Conservation (phyloP, 148 eudicot genomes). For the Rhododendron williamsianum region DNA sequence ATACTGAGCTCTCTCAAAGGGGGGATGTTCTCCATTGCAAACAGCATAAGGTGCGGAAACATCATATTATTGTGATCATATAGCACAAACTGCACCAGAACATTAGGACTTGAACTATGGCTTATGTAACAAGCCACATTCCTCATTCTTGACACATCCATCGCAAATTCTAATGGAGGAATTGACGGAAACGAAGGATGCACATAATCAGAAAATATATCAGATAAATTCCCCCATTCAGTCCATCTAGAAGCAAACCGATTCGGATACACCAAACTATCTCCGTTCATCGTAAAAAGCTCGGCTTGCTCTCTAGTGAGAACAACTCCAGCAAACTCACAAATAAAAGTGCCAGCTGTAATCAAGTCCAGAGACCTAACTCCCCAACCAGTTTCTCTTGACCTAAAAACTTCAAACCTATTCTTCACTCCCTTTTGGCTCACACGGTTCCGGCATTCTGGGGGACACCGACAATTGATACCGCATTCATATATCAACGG, state of each 20-base stretch:
- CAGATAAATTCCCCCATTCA: slow-evolving; percentile 84
- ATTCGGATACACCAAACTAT: slow-evolving; percentile 66
- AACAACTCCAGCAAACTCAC: slow-evolving; percentile 79
- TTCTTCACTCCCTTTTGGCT: slow-evolving; percentile 62
- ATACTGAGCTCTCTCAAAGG: slow-evolving; percentile 87
- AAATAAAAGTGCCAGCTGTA: slow-evolving; percentile 75
- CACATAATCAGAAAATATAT: slow-evolving; percentile 51
- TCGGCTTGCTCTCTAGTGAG: slow-evolving; percentile 74
- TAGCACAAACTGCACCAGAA: slow-evolving; percentile 71
- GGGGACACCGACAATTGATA: slow-evolving; percentile 58
- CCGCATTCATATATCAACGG: slow-evolving; percentile 82
- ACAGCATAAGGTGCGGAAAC: slow-evolving; percentile 82
- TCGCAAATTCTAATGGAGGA: slow-evolving; percentile 78
- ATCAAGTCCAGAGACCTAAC: slow-evolving; percentile 78
- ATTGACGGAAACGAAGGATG: slow-evolving; percentile 52
- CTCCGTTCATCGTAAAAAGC: slow-evolving; percentile 66
- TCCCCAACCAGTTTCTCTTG: slow-evolving; percentile 82
- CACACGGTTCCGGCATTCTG: slow-evolving; percentile 70
- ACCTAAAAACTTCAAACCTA: slow-evolving; percentile 75
- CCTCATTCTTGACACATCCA: slow-evolving; percentile 84
- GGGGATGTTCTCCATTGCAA: slow-evolving; percentile 84
- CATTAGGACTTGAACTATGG: slow-evolving; percentile 78
- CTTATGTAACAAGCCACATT: slow-evolving; percentile 82
- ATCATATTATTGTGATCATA: slow-evolving; percentile 66
- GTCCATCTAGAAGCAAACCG: slow-evolving; percentile 70